Conservation (phyloP, 495 filamentous ascomycete species). For the Chaetomium fimeti region DNA sequence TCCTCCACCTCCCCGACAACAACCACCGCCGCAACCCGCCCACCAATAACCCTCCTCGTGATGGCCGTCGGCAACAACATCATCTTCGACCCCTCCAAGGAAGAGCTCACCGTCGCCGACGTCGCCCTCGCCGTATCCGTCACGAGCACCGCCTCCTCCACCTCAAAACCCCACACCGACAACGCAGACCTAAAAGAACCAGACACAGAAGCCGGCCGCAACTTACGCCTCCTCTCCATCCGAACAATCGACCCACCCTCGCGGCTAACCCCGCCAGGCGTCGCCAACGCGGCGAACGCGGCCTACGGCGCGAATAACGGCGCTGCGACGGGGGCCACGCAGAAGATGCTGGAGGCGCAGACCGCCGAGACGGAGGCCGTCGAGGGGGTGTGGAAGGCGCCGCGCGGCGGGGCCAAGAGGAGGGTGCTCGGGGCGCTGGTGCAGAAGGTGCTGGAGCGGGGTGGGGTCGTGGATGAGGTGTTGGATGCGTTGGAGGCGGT, state of each 20-base stretch:
- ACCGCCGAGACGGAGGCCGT: slow-evolving; percentile 56
- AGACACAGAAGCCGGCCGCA: slow-evolving; percentile 24
- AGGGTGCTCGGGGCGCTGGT: slow-evolving; percentile 64
- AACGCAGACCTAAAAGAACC: slow-evolving; percentile 16
- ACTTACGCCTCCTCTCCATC: slow-evolving; percentile 58
- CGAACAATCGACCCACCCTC: slow-evolving; percentile 65
- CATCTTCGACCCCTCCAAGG: slow-evolving; percentile 86
- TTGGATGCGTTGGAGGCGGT: slow-evolving; percentile 70
- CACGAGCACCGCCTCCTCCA: slow-evolving; percentile 32
- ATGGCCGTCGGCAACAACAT: slow-evolving; percentile 82
- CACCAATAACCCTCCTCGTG: slow-evolving; percentile 86
- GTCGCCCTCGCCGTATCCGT: slow-evolving; percentile 78
- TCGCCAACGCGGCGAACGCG: slow-evolving; percentile 66
- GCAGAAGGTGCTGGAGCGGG: slow-evolving; percentile 61
- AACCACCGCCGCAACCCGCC: slow-evolving; percentile 36
- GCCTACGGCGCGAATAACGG: slow-evolving; percentile 53
- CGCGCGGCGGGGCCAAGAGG: slow-evolving; percentile 71
- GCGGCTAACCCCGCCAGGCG: slow-evolving; percentile 57
- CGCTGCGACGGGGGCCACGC: slow-evolving; percentile 35
- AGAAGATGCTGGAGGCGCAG: slow-evolving; percentile 43
- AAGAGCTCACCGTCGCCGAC: slow-evolving; percentile 91
- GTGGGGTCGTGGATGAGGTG: slow-evolving; percentile 82
- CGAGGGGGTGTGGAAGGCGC: slow-evolving; percentile 75
- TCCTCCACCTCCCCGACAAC: not conserved
- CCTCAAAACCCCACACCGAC: not conserved